phyloP scores from a whole-genome alignment of 345 rosid genomes.

The Acer yangbiense region DNA sequence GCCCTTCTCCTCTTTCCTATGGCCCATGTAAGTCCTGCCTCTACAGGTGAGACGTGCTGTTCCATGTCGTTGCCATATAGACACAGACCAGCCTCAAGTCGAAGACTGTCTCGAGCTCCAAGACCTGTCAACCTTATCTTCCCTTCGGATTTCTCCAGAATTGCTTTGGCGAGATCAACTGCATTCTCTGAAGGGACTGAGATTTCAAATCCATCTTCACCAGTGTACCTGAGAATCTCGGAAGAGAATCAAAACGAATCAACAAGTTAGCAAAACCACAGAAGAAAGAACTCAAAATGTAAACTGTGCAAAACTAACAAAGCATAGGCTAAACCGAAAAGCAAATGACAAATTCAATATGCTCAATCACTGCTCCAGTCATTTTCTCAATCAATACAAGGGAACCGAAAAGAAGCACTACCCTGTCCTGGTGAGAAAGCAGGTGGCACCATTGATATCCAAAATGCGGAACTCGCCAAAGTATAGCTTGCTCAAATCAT shows the following conservation, averaged over 20 bases:
- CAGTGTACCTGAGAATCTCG: slow-evolving; percentile 67
- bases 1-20: slow-evolving; percentile 94
- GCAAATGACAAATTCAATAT: neutral
- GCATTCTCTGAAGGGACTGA: slow-evolving; percentile 87
- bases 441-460: slow-evolving; percentile 75
- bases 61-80: slow-evolving; percentile 97
- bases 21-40: slow-evolving; percentile 98
- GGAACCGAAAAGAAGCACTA: slow-evolving; percentile 32
- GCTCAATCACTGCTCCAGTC: neutral
- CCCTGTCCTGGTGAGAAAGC: slow-evolving; percentile 98
- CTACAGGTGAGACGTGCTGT: slow-evolving; percentile 84
- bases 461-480: slow-evolving; percentile 85
- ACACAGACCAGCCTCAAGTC: slow-evolving; percentile 94
- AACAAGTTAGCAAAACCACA: neutral
- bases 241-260: slow-evolving; percentile 2
- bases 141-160: slow-evolving; percentile 89
- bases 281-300: neutral
- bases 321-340: neutral
- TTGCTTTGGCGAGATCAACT: slow-evolving; percentile 86
- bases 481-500: slow-evolving; percentile 86
- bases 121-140: slow-evolving; percentile 90
- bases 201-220: slow-evolving; percentile 99
- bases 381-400: neutral
- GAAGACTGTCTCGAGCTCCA: slow-evolving; percentile 95
- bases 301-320: neutral